Conservation (phyloP, 768 basidiomycete genomes). For the Lactarius deliciosus region DNA sequence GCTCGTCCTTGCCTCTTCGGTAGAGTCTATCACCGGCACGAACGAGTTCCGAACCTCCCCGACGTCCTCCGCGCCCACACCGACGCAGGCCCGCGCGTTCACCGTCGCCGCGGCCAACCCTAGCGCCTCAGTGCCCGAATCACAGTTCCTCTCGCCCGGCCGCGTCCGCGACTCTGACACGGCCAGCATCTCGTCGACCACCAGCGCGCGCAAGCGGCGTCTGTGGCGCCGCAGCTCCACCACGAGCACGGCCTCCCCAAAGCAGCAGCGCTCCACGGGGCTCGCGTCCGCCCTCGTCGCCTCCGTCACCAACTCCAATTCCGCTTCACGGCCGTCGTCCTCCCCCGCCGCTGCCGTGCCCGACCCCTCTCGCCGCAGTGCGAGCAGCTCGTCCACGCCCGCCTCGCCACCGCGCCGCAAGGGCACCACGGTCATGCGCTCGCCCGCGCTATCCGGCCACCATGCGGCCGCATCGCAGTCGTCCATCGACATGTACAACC, state of each 20-base stretch:
- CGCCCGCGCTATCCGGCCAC: slow-evolving; percentile 22
- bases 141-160: slow-evolving; percentile 21
- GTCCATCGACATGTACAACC: slow-evolving; percentile 30
- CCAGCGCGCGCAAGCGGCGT: slow-evolving; percentile 26
- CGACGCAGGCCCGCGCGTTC: slow-evolving; percentile 7
- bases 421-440: slow-evolving; percentile 15
- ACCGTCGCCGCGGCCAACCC: slow-evolving; percentile 12
- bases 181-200: slow-evolving; percentile 28
- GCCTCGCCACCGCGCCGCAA: slow-evolving; percentile 13
- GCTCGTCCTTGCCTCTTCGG: slow-evolving; percentile 36
- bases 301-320: slow-evolving; percentile 62
- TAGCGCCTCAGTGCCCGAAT: neutral
- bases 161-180: slow-evolving; percentile 29
- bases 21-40: slow-evolving; percentile 45
- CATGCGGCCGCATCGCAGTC: slow-evolving; percentile 21
- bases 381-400: neutral
- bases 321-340: slow-evolving; percentile 36
- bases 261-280: slow-evolving; percentile 45
- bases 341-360: slow-evolving; percentile 15
- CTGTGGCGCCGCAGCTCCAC: slow-evolving; percentile 26
- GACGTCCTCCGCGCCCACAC: slow-evolving; percentile 5
- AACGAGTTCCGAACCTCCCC: slow-evolving; percentile 13
- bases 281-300: slow-evolving; percentile 69
- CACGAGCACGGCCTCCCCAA: slow-evolving; percentile 27
- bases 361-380: slow-evolving; percentile 8